Base-by-base conservation (phyloP, 768 basidiomycete species). In the Lactarius vividus region DNA sequence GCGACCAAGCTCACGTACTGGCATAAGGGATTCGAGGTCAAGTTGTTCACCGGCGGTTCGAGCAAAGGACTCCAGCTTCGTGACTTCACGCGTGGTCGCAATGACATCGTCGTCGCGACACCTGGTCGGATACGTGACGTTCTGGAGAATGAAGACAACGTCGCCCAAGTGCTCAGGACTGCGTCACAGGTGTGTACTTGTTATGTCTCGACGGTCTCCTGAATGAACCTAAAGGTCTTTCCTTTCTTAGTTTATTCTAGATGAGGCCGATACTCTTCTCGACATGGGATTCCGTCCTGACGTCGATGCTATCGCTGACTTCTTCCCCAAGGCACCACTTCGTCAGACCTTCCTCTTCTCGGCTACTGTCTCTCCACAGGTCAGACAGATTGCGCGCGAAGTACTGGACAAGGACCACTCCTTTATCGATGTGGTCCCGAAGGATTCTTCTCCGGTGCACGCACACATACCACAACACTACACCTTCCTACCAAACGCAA, bases 301-400 rank as follows among this genome's bases (percentile, higher is more conserved):
- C 71, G 86, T 98, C 35, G 85, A 91, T 26, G 85, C 82, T 1
- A 93, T 96, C 71, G 76, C 83, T 33, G 73, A 78, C 4, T 82
- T 79, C 71, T 80, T 96, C n/a, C 88, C 89, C 9, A 77, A 79
- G 23, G 71, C 77, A 1, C 84, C 88, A 0, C 74, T 84, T 61
- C 86, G 94, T n/a, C 94, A 96, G 73, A 96, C 94, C 0, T 88
- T 96, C 78, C 80, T 98, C 63, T 95, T 96, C 77, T 93, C 91
- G 16, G 94, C 95, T 28, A 96, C 94, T 2, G 86, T 96, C 40
- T 88, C 91, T 0, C 79, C 75, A 4, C 81, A 82, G 4, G 88
- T 97, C 67, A 85, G 84, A 52, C 84, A 90, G 72, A 80, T 96
- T 63, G 89, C 92, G 0, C 78, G 81, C 4, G 75, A 79, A 23